These are phyloP conservation scores for Boletus barrowsii DNA, from an alignment of 768 basidiomycete genomes.

Conservation along the genomic window DNA sequence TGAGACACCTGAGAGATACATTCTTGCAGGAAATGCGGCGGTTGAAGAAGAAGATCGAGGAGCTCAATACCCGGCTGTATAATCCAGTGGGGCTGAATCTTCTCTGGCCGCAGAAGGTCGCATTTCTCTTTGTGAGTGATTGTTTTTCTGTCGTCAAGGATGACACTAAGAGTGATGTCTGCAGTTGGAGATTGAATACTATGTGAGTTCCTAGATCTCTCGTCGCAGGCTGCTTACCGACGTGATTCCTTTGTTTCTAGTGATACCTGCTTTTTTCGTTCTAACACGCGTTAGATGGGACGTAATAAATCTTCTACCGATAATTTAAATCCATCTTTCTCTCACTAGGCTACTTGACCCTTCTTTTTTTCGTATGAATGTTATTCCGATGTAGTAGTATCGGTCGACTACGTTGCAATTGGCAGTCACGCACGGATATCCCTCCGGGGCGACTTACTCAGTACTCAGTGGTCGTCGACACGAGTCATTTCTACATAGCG, in stretches of 20 bases:
- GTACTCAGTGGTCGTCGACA: too few relatives aligned
- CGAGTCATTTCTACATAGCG: too few relatives aligned
- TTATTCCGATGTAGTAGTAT: slow-evolving; percentile 3
- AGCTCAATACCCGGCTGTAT: slow-evolving; percentile 69
- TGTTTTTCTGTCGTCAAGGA: neutral
- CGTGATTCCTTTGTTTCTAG: slow-evolving; percentile 4
- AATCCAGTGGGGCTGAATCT: slow-evolving; percentile 88
- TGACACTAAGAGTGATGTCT: neutral
- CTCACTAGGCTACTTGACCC: slow-evolving; percentile 5
- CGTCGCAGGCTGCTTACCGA: neutral
- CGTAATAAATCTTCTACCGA: slow-evolving; percentile 2
- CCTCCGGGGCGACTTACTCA: too few relatives aligned
- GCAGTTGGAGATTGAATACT: slow-evolving; percentile 95
- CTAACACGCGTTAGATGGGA: neutral
- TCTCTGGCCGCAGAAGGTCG: slow-evolving; percentile 79
- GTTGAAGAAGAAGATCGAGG: slow-evolving; percentile 58
- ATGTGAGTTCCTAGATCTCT: slow-evolving; percentile 49
- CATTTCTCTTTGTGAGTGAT: slow-evolving; percentile 85
- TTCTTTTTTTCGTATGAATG: neutral
- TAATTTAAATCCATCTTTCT: slow-evolving; percentile 14
- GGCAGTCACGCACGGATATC: too few relatives aligned
- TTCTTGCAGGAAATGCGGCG: slow-evolving; percentile 69
- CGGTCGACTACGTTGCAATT: neutral
- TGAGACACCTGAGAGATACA: slow-evolving; percentile 1
- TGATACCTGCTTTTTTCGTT: slow-evolving; percentile 17